Conservation (phyloP, 1,139 yeast species). For the Lodderomyces oxycetoniae region DNA sequence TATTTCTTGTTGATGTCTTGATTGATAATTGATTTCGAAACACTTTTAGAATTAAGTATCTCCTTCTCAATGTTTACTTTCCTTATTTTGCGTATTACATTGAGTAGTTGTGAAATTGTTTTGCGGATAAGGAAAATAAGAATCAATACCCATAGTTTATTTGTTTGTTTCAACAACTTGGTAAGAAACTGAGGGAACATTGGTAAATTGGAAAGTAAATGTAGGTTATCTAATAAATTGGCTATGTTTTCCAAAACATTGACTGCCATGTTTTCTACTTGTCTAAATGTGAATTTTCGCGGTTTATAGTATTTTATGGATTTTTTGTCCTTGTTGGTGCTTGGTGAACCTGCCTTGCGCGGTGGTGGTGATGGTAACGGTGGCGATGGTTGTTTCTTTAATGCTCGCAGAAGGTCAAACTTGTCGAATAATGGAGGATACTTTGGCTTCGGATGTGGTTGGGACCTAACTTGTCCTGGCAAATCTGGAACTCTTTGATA, state of each 20-base stretch:
- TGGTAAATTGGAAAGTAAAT: conserved; percentile 40
- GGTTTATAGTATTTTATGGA: conserved; percentile 9
- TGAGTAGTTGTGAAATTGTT: conserved; percentile 40
- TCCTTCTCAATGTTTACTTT: conserved; percentile 37
- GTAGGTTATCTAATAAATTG: conserved; percentile 41
- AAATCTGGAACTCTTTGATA: conserved; percentile 16
- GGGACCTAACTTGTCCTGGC: conserved; percentile 12
- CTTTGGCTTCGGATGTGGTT: conserved; percentile 17
- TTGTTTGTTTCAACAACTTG: conserved; percentile 38
- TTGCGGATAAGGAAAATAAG: conserved; percentile 41
- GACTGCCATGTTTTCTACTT: conserved; percentile 28
- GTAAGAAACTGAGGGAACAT: conserved; percentile 38
- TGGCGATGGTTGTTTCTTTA: conserved; percentile 3
- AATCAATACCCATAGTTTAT: conserved; percentile 43
- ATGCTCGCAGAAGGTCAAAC: conserved; percentile 15
- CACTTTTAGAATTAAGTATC: conserved; percentile 23
- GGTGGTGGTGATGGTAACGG: conserved; percentile 2
- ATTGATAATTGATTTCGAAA: conserved; percentile 21
- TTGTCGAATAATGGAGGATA: conserved; percentile 27
- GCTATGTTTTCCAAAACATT: conserved; percentile 36
- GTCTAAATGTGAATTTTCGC: conserved; percentile 22
- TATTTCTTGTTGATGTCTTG: conserved; percentile 31
- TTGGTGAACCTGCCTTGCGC: background rate
- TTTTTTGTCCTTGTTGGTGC: conserved; percentile 1
- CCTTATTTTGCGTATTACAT: conserved; percentile 36